These are phyloP conservation scores for Escovopsis sp. DNA, from an alignment of 2,329 filamentous ascomycete species.

Conservation along the genomic window DNA sequence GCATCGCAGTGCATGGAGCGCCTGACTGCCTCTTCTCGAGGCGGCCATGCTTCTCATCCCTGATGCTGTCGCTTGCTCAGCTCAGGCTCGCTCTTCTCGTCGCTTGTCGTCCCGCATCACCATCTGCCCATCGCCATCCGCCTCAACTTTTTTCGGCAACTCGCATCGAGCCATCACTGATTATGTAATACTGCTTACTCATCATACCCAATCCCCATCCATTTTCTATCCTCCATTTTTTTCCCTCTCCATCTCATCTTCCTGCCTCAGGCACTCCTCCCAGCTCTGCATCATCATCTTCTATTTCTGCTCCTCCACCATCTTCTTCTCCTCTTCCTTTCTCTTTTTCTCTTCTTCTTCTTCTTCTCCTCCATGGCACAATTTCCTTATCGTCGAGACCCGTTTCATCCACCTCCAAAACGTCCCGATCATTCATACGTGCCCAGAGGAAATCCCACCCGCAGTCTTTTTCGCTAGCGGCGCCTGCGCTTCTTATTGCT, in stretches of 20 bases:
- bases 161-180: neutral
- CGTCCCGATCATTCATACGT: constrained; percentile 83
- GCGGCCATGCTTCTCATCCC: constrained; percentile 28
- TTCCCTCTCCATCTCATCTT: no score
- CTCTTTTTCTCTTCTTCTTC: constrained; percentile 5
- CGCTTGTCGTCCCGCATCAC: neutral
- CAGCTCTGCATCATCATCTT: neutral
- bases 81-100: no score
- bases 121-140: constrained; percentile 4
- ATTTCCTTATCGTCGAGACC: constrained; percentile 94
- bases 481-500: constrained; percentile 44
- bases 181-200: constrained; percentile 6
- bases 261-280: constrained; percentile 12
- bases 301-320: neutral
- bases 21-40: constrained; percentile 40
- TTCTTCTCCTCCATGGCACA: constrained; percentile 43
- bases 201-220: no score
- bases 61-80: no score
- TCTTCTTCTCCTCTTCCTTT: constrained; percentile 5
- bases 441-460: constrained; percentile 57
- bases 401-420: constrained; percentile 48
- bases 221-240: no score
- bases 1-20: constrained; percentile 32
- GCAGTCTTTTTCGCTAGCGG: constrained; percentile 98
- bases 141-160: constrained; percentile 13